These are phyloP conservation scores for Microsporum canis DNA, from an alignment of 2,329 filamentous ascomycete genomes.

Conservation along the genomic window DNA sequence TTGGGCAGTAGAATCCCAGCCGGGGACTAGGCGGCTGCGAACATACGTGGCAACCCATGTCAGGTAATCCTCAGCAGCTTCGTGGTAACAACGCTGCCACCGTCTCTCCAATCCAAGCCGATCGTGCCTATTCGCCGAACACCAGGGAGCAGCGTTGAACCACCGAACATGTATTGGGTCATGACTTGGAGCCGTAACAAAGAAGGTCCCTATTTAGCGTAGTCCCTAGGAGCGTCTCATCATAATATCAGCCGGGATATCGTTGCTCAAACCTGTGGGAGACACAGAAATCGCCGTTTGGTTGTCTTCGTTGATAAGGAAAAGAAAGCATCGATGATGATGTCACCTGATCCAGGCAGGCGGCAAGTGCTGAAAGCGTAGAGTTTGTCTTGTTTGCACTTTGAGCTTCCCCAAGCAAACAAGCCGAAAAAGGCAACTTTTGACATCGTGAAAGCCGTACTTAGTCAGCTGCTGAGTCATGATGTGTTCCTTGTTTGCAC, in stretches of 20 bases:
- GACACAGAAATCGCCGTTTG: constrained; percentile 15
- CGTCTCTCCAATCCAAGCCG: neutral
- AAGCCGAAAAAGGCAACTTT: neutral
- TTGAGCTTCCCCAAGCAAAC: neutral
- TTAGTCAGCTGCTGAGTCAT: too few relatives aligned
- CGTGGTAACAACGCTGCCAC: neutral
- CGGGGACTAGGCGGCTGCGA: constrained; percentile 43
- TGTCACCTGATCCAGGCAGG: constrained; percentile 15
- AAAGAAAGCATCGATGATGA: constrained; percentile 1
- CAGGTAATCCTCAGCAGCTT: constrained; percentile 11
- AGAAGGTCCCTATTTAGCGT: neutral
- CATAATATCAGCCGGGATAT: neutral
- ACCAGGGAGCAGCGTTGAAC: constrained; percentile 3
- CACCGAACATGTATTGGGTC: neutral
- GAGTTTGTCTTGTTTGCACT: neutral
- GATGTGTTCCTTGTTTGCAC: too few relatives aligned
- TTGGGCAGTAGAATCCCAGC: constrained; percentile 55
- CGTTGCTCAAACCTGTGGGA: neutral
- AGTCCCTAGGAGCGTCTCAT: neutral
- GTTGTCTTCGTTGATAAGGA: neutral
- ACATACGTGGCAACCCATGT: constrained; percentile 62
- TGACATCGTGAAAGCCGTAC: neutral
- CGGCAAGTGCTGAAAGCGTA: neutral
- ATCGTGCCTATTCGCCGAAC: neutral
- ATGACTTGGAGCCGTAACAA: neutral